Conservation (phyloP, 306 rosid species). For the Cajanus cajan region DNA sequence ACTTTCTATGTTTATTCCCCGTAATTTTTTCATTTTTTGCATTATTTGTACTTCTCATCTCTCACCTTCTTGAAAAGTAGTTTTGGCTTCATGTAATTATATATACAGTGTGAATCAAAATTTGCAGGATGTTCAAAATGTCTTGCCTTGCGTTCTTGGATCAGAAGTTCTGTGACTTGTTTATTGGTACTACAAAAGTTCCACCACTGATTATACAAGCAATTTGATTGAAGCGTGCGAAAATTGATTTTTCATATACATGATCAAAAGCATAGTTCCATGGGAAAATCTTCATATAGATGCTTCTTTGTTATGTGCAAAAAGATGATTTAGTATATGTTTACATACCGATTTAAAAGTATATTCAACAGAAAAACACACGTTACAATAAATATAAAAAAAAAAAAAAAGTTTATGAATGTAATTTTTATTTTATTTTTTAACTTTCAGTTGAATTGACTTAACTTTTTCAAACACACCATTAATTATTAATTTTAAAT, state of each 20-base stretch:
- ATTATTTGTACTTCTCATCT: slow-evolving; percentile 9
- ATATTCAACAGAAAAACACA: too few species aligned
- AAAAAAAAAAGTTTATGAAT: too few species aligned
- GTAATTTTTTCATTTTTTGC: slow-evolving; percentile 20
- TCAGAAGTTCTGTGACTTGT: background rate
- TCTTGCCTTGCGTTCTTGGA: background rate
- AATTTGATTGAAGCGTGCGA: background rate
- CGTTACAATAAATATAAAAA: too few species aligned
- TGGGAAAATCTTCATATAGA: background rate
- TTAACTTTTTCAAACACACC: too few species aligned
- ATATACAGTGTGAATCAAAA: background rate
- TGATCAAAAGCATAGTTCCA: background rate
- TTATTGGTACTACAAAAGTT: background rate
- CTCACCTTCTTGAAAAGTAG: slow-evolving; percentile 1
- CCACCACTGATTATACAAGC: background rate
- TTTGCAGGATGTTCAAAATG: background rate
- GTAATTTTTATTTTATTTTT: too few species aligned
- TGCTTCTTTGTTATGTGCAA: background rate
- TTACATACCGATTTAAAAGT: too few species aligned
- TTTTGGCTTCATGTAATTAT: slow-evolving; percentile 32
- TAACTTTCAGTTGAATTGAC: too few species aligned
- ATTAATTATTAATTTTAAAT: background rate
- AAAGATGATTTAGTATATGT: too few species aligned
- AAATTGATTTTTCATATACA: background rate
- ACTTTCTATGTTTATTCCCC: background rate